phyloP scores from a whole-genome alignment of 768 basidiomycete species.

The Tephrocybe rancida region DNA sequence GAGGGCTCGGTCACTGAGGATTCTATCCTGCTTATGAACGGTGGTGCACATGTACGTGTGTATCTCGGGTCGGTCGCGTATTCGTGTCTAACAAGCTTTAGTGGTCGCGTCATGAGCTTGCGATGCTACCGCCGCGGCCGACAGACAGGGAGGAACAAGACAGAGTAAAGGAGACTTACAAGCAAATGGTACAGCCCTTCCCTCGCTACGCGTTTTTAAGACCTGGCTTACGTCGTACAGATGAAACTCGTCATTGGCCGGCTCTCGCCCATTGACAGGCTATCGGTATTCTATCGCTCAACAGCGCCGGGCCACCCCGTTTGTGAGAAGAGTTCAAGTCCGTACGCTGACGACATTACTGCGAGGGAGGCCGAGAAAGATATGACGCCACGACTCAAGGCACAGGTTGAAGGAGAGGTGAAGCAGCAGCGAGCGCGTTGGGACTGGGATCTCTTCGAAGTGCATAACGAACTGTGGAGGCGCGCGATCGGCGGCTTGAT shows the following conservation, averaged over 20 bases:
- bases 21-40: slow-evolving; percentile 29
- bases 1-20: slow-evolving; percentile 26
- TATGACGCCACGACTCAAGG: slow-evolving; percentile 21
- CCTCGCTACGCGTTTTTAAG: neutral
- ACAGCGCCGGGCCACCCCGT: slow-evolving; percentile 27
- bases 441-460: slow-evolving; percentile 30
- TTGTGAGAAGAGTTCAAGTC: slow-evolving; percentile 19
- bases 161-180: slow-evolving; percentile 27
- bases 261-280: slow-evolving; percentile 20
- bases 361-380: slow-evolving; percentile 21
- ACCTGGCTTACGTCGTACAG: slow-evolving; percentile 7
- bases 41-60: slow-evolving; percentile 27
- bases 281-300: slow-evolving; percentile 27
- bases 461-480: slow-evolving; percentile 25
- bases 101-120: slow-evolving; percentile 31
- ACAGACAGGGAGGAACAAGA: slow-evolving; percentile 27
- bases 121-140: slow-evolving; percentile 25
- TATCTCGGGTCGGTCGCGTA: neutral
- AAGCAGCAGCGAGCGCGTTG: slow-evolving; percentile 24
- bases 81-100: slow-evolving; percentile 5
- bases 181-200: slow-evolving; percentile 24
- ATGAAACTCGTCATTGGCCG: slow-evolving; percentile 23
- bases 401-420: slow-evolving; percentile 17
- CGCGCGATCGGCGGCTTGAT: slow-evolving; percentile 17
- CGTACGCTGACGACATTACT: slow-evolving; percentile 18